Conservation (phyloP, 1,284 basidiomycete genomes). For the Fomitopsis betulina region DNA sequence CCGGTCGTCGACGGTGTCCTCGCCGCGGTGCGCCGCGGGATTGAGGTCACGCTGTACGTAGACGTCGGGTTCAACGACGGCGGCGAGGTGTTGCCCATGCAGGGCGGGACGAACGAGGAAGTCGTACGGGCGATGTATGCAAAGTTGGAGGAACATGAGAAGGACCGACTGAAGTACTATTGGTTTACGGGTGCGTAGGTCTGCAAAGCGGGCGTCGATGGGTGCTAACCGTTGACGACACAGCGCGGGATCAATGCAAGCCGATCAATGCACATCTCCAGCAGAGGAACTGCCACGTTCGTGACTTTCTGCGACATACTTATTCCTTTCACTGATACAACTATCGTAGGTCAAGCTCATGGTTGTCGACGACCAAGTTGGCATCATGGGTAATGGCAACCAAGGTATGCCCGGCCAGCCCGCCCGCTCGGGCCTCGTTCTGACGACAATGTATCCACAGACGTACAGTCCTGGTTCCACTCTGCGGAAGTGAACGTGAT, state of each 20-base stretch:
- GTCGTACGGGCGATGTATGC: conserved; percentile 66
- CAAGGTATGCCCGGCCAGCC: conserved; percentile 30
- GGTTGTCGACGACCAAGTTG: conserved; percentile 65
- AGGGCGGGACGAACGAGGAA: conserved; percentile 80
- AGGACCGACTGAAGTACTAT: conserved; percentile 56
- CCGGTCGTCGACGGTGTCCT: conserved; percentile 66
- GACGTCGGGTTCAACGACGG: conserved; percentile 62
- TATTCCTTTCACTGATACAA: background rate
- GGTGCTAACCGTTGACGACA: background rate
- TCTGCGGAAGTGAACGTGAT: conserved; percentile 77
- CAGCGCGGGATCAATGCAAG: conserved; percentile 62
- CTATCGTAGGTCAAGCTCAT: conserved; percentile 59
- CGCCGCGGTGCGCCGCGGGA: conserved; percentile 62
- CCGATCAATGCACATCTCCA: conserved; percentile 72
- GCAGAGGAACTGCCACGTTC: conserved; percentile 67
- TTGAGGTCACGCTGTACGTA: conserved; percentile 61
- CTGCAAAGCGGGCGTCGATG: background rate
- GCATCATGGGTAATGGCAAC: conserved; percentile 69
- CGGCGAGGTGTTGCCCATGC: conserved; percentile 70
- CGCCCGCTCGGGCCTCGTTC: background rate
- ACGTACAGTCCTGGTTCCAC: conserved; percentile 78
- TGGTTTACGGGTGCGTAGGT: conserved; percentile 44
- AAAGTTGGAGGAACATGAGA: conserved; percentile 43
- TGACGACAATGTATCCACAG: conserved; percentile 22
- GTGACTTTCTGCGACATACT: background rate